These are phyloP conservation scores for Termitomyces sp. DNA, from an alignment of 768 basidiomycete species.

Conservation along the genomic window DNA sequence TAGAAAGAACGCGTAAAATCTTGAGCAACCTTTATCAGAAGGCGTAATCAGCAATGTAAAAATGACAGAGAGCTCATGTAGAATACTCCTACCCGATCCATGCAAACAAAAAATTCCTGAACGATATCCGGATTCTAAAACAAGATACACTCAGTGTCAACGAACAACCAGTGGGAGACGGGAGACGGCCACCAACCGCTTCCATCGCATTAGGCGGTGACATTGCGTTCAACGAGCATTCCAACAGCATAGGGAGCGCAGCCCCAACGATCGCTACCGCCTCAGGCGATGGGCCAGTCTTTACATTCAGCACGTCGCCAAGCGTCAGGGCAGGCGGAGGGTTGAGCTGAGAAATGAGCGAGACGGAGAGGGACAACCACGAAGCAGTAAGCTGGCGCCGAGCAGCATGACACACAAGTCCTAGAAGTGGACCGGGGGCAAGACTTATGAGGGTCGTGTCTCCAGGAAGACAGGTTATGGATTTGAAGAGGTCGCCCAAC, in stretches of 20 bases:
- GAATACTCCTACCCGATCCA: constrained; percentile 55
- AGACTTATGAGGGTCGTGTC: constrained; percentile 78
- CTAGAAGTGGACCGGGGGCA: constrained; percentile 76
- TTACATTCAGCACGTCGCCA: constrained; percentile 21
- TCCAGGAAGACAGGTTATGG: constrained; percentile 74
- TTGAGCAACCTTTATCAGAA: constrained; percentile 29
- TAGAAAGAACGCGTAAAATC: constrained; percentile 55
- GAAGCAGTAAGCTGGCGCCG: constrained; percentile 70
- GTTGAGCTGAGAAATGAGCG: constrained; percentile 77
- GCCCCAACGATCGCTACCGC: constrained; percentile 50
- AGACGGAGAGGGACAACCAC: constrained; percentile 81
- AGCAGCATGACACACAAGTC: constrained; percentile 66
- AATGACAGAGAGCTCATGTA: background rate
- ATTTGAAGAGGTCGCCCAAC: constrained; percentile 78
- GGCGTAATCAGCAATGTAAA: background rate
- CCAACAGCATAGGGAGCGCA: constrained; percentile 52
- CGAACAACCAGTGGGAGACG: background rate
- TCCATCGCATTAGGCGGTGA: constrained; percentile 62
- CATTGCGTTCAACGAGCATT: constrained; percentile 49
- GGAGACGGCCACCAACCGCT: constrained; percentile 38
- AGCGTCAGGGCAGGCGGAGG: constrained; percentile 49
- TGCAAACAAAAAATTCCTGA: constrained; percentile 80
- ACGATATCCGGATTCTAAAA: constrained; percentile 86
- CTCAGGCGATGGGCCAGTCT: constrained; percentile 46
- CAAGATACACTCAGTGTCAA: background rate